Base-by-base conservation (phyloP, 139 green algal genomes). In the Chlamydomonas sp. region DNA sequence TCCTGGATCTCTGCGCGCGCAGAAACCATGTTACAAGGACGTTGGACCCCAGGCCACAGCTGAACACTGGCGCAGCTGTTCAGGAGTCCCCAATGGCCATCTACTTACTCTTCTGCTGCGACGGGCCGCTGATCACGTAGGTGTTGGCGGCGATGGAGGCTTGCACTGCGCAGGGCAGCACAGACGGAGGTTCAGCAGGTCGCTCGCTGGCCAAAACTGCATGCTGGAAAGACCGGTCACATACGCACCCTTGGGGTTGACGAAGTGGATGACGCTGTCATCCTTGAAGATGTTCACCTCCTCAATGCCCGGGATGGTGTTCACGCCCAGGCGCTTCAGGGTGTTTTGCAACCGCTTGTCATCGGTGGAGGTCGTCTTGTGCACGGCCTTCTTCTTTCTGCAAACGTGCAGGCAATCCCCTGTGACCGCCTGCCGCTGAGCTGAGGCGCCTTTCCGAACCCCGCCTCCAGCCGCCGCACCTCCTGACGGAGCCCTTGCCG, bases 331-430 rank as follows among this genome's bases (percentile, higher is more conserved):
- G 58, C 97, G 93, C 94, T 99, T 99, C 4, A 99, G 94, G 1
- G 96, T 98, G 94, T 92, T 97, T 90, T 99, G 97, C 69, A 99
- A 92, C 75, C 96, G 92, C 94, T 99, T 99, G 93, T 99, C 98
- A 90, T 99, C 98, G 63, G 96, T 99, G 64, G 94, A 93, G 5
- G 95, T 97, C 9, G 97, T 97, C 93, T 99, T 99, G 95, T 99
- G 98, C 77, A 98, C 95, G 4, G 96, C 96, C 93, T 99, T 99
- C 92, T 99, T 99, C 97, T 99, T 99, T 77, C 98, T 99, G 91
- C 78, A 66, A 31, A 5, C 78, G 63, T 2, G 17, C 60, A 5
- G 17, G 62, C n/a, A 62, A 20, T 84, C 85, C 85, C 88, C 61
- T 57, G 62, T 79, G 1, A 83, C 14, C 80, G 63, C 15, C 17